Conservation (phyloP, 2,329 filamentous ascomycete genomes). For the Fusarium siculi region DNA sequence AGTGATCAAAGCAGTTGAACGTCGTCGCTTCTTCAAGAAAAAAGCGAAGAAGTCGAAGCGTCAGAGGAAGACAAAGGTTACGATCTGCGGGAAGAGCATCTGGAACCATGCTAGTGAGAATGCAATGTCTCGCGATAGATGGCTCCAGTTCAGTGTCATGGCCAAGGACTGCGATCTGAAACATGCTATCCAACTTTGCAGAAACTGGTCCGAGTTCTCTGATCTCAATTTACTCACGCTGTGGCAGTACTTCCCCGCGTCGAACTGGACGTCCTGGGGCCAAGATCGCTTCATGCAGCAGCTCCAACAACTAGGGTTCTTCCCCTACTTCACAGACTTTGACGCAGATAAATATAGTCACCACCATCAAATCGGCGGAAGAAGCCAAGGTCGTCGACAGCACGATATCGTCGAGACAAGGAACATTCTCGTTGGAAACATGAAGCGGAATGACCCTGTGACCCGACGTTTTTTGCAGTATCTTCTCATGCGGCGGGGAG, state of each 20-base stretch:
- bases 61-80: constrained; percentile 41
- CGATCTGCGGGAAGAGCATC: constrained; percentile 43
- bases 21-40: background rate
- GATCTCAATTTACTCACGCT: constrained; percentile 42
- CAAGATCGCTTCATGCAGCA: constrained; percentile 38
- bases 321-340: constrained; percentile 44
- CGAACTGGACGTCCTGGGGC: constrained; percentile 43
- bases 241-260: constrained; percentile 45
- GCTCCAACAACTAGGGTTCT: constrained; percentile 43
- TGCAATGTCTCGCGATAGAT: constrained; percentile 47
- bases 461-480: constrained; percentile 46
- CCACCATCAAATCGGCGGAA: constrained; percentile 32
- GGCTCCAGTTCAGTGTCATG: constrained; percentile 47
- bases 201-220: constrained; percentile 46
- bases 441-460: constrained; percentile 45
- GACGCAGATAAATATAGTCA: constrained; percentile 32
- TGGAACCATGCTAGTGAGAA: constrained; percentile 46
- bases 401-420: constrained; percentile 43
- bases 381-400: constrained; percentile 35
- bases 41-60: background rate
- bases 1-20: background rate
- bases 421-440: constrained; percentile 44
- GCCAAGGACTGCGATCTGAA: constrained; percentile 45
- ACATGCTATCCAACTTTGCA: constrained; percentile 44
- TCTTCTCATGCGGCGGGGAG: constrained; percentile 41